A percentile compares a stretch with the other conserved stretches of the same genome.
Evolutionary conservation across 2,329 filamentous ascomycete species (phyloP).

Genomic region (Sclerotinia glacialis): DNA sequence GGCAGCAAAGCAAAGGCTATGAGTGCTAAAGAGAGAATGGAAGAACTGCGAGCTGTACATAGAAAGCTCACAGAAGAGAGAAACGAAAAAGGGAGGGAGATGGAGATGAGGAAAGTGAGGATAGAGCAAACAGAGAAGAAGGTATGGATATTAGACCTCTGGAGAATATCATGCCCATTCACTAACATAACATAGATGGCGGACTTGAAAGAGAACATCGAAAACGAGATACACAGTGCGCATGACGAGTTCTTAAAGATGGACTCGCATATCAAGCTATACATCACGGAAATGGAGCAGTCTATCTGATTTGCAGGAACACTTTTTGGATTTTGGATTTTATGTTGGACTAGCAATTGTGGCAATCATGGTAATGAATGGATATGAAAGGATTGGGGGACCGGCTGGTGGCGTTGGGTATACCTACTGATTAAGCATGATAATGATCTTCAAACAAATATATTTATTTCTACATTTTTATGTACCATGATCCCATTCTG

Average conservation of each 20-base stretch:
- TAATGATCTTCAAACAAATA: slow-evolving; percentile 31
- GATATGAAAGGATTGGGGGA: slow-evolving; percentile 11
- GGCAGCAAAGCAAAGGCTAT: slow-evolving; percentile 79
- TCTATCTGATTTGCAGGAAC: slow-evolving; percentile 45
- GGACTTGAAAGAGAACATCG: slow-evolving; percentile 95
- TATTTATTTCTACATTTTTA: neutral
- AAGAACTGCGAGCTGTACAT: slow-evolving; percentile 78
- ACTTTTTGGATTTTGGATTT: slow-evolving; percentile 22
- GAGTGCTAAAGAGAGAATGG: slow-evolving; percentile 83
- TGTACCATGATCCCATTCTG: slow-evolving; percentile 39
- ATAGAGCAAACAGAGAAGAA: slow-evolving; percentile 99
- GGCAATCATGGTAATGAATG: slow-evolving; percentile 20
- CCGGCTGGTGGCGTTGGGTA: slow-evolving; percentile 35
- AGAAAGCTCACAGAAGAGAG: slow-evolving; percentile 79
- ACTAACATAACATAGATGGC: slow-evolving; percentile 66
- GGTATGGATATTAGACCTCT: slow-evolving; percentile 51
- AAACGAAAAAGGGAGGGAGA: slow-evolving; percentile 81
- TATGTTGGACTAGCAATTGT: slow-evolving; percentile 22
- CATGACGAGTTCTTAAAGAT: slow-evolving; percentile 96
- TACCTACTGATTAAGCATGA: slow-evolving; percentile 38
- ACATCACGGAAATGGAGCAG: slow-evolving; percentile 99
- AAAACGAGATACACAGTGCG: slow-evolving; percentile 85
- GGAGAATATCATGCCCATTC: neutral
- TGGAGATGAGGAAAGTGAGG: slow-evolving; percentile 85
- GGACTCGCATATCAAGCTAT: slow-evolving; percentile 94